Base-by-base conservation (phyloP, 345 rosid species). In the Theobroma cacao region DNA sequence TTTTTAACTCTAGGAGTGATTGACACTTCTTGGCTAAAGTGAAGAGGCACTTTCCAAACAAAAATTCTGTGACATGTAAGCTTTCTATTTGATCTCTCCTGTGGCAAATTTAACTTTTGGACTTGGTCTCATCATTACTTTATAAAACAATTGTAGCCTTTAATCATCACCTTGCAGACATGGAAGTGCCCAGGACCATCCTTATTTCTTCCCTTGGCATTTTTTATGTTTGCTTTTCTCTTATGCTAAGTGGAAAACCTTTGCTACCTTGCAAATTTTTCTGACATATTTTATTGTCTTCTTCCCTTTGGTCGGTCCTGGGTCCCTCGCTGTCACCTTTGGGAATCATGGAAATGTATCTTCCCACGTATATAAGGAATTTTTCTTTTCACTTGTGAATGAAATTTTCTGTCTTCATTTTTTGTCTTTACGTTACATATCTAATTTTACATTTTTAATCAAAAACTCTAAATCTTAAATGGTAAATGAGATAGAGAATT, bases 111-210 rank as follows among this genome's bases (percentile, higher is more conserved):
- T 30, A 18, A 18, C 74, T 31, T 48, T 30, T 18, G 41, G 38
- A 30, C 41, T 48, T 30, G 59, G 31, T 18, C 74, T 28, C 26
- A 30, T 26, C 74, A 48, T 70, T 70, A 48, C 58, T 70, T 70
- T 65, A n/a, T n/a, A n/a, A 65, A 48, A 30, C 74, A 31, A 18
- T 34, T 72, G 33, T n/a, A 72, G 75, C 62, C 40, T 72, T 72
- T 52, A 72, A 31, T 53, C 62, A 72, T 72, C 62, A 52, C 58
- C 47, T n/a, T n/a, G 60, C 30, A 11, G 75, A 50, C 61, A 71
- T 50, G 60, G 45, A 50, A 71, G 40, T 28, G n/a, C 5, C 11
- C 33, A 1, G 74, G 41, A 30, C 17, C 59, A 26, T 71, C 20
- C 20, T 50, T 52, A 31, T 50, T 50, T 71, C 20, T 50, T 20